Base-by-base conservation (phyloP, 176 grass and related monocot genomes). In the Oryza brachyantha region DNA sequence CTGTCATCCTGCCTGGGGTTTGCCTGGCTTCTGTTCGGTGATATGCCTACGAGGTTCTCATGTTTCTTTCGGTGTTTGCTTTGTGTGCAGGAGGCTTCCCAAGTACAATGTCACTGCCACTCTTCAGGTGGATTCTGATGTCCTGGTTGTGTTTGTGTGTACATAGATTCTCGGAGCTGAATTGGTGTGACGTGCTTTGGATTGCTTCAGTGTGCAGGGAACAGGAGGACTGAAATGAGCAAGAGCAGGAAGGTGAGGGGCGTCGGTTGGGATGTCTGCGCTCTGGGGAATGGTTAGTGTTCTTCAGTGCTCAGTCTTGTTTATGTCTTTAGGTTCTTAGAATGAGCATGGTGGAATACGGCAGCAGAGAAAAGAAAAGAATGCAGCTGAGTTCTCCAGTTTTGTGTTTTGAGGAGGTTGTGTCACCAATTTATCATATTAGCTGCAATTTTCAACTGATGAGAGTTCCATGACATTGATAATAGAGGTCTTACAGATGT, bases 191-290 rank as follows among this genome's bases (percentile, higher is more conserved):
- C 11, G n/a, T 34, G 19, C 24, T 45, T 36, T 0, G 0, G 26
- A 6, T 24, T 61, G 3, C 17, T 70, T 41, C 81, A 94, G 88
- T 94, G 88, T 91, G 92, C 92, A 66, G 92, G 92, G 27, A 94
- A 94, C 58, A 91, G 88, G 83, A 86, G 92, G 38, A 94, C 92
- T 0, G 88, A 74, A 62, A 94, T 94, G 92, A 94, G 92, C 81
- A 88, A 82, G 73, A 64, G 77, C 28, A 72, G 74, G 40, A 94
- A 72, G 25, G 92, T 94, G 37, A 85, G 72, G 59, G 92, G 92
- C 50, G 92, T 94, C 54, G 92, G 92, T 11, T 94, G 92, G 92
- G 92, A 89, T 27, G 43, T 86, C 77, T 82, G 88, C 48, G 88
- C 88, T 76, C 74, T 94, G 14, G 92, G 92, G 78, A 91, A 94